phyloP scores from a whole-genome alignment of 2,329 filamentous ascomycete genomes.

The Ophiostoma tasmaniense region DNA sequence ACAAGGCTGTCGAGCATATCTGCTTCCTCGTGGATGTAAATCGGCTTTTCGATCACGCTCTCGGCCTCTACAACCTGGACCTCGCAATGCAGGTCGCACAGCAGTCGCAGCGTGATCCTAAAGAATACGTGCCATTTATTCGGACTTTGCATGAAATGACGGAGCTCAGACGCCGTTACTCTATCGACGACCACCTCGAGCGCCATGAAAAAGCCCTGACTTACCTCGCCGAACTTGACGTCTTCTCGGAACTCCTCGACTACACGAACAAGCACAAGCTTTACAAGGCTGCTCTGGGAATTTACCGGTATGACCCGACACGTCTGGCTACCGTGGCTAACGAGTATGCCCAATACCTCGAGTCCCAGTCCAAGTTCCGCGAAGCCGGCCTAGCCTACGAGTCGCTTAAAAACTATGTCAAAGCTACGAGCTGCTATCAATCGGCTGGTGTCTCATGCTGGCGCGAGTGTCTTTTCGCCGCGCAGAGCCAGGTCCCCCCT shows the following conservation, averaged over 20 bases:
- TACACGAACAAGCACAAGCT: slow-evolving; percentile 75
- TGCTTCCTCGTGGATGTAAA: slow-evolving; percentile 95
- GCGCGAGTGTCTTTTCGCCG: slow-evolving; percentile 81
- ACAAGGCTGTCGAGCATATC: slow-evolving; percentile 89
- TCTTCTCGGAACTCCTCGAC: slow-evolving; percentile 66
- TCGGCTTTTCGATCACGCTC: slow-evolving; percentile 77
- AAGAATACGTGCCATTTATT: slow-evolving; percentile 92
- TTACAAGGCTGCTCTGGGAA: slow-evolving; percentile 65
- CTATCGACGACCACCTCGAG: slow-evolving; percentile 80
- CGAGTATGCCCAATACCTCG: slow-evolving; percentile 72
- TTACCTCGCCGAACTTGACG: slow-evolving; percentile 64
- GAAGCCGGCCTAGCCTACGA: slow-evolving; percentile 90
- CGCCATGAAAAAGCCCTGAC: slow-evolving; percentile 67
- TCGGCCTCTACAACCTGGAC: slow-evolving; percentile 87
- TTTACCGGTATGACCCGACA: slow-evolving; percentile 73
- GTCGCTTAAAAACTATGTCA: slow-evolving; percentile 63
- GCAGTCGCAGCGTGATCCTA: slow-evolving; percentile 88
- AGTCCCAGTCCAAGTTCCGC: slow-evolving; percentile 64
- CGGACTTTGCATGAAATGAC: slow-evolving; percentile 73
- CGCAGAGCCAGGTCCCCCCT: slow-evolving; percentile 48
- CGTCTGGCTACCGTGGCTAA: slow-evolving; percentile 61
- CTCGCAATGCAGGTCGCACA: slow-evolving; percentile 86
- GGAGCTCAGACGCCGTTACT: slow-evolving; percentile 62
- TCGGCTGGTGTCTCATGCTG: slow-evolving; percentile 68
- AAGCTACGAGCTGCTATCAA: slow-evolving; percentile 76